A percentile compares a stretch with the other conserved stretches of the same genome.
These are phyloP conservation scores for Cyberlindnera lachancei DNA, from an alignment of 805 yeast species.

Conservation along the genomic window DNA sequence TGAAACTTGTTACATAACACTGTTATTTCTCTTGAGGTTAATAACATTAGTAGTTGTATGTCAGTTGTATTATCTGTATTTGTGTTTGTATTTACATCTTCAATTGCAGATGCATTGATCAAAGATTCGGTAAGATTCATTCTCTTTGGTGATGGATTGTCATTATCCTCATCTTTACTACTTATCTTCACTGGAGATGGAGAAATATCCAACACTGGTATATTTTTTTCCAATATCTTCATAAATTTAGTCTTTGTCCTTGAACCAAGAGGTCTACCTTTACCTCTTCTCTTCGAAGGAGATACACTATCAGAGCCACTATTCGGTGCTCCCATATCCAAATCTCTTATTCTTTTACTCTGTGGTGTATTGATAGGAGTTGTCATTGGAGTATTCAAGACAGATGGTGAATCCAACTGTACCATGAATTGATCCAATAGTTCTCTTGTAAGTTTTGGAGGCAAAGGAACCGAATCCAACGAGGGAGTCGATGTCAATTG, in stretches of 20 bases:
- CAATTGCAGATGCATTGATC: not conserved
- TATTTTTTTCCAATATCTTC: not conserved
- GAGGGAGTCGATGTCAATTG: constrained; percentile 44
- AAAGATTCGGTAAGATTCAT: too few relatives aligned
- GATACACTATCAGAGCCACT: not conserved
- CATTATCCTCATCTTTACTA: constrained; percentile 21
- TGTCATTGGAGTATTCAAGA: constrained; percentile 7
- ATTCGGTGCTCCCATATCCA: not conserved
- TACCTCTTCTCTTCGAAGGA: not conserved
- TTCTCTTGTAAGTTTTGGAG: constrained; percentile 32
- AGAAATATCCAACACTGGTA: not conserved
- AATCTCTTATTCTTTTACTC: not conserved
- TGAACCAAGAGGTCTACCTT: constrained; percentile 18
- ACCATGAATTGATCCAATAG: constrained; percentile 17
- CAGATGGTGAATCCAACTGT: constrained; percentile 1
- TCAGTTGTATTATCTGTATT: constrained; percentile 23
- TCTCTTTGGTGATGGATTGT: not conserved
- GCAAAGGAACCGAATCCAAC: constrained; percentile 50
- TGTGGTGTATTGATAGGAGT: constrained; percentile 12
- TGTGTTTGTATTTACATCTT: not conserved
- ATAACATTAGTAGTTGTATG: constrained; percentile 24
- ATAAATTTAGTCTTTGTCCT: constrained; percentile 14
- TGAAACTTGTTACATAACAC: constrained; percentile 56
- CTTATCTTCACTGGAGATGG: constrained; percentile 13
- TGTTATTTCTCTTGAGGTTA: constrained; percentile 36